Conservation (phyloP, 2,329 filamentous ascomycete species). For the Phialophora macrospora region DNA sequence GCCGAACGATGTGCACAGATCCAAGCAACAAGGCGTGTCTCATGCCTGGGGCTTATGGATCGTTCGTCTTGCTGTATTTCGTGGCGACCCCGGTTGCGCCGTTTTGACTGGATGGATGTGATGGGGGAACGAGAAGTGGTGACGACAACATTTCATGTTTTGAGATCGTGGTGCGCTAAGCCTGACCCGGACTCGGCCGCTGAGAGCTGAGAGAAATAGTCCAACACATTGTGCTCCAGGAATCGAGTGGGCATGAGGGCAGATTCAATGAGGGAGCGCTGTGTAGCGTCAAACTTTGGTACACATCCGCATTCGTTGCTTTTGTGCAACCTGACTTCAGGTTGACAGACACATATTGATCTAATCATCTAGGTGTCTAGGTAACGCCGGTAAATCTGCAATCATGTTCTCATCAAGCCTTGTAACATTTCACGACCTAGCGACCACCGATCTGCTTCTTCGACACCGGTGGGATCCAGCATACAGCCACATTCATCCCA, state of each 20-base stretch:
- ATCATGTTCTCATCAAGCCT: background rate
- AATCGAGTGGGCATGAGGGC: background rate
- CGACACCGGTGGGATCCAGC: constrained; percentile 65
- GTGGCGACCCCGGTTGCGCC: background rate
- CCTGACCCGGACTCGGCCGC: background rate
- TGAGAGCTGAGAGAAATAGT: background rate
- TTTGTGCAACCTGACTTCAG: background rate
- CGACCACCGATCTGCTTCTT: constrained; percentile 56
- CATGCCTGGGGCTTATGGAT: background rate
- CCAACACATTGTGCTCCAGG: background rate
- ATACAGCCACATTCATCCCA: constrained; percentile 68
- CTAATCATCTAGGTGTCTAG: background rate
- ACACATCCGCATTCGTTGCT: background rate
- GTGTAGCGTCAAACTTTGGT: too few species aligned
- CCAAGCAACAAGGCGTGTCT: background rate
- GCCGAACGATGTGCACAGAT: background rate
- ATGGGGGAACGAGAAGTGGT: constrained; percentile 6
- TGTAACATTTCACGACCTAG: constrained; percentile 1
- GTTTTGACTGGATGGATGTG: constrained; percentile 11
- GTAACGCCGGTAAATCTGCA: background rate
- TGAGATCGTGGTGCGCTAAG: background rate
- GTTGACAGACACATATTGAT: background rate
- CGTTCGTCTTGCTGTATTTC: background rate
- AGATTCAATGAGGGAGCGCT: background rate
- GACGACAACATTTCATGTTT: constrained; percentile 6